These are phyloP conservation scores for Colletotrichum australisinense DNA, from an alignment of 2,329 filamentous ascomycete genomes.

Conservation along the genomic window DNA sequence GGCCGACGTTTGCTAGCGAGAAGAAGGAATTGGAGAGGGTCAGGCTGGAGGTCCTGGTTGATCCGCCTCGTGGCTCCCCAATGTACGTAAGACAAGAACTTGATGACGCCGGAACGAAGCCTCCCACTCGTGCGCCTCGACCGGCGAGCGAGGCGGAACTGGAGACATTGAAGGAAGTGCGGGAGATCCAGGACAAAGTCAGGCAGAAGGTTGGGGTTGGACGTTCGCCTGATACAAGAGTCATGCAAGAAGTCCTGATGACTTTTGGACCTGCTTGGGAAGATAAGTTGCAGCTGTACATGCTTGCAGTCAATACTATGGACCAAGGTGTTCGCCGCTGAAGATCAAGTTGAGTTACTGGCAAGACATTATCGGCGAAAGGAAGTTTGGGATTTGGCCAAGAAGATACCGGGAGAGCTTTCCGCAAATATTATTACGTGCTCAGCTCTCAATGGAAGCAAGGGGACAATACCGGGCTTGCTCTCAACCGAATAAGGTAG, in stretches of 20 bases:
- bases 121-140: background rate
- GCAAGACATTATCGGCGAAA: background rate
- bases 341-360: background rate
- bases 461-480: no score
- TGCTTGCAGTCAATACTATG: constrained; percentile 14
- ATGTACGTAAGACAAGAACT: background rate
- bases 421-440: no score
- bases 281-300: background rate
- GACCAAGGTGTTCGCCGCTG: constrained; percentile 5
- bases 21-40: background rate
- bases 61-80: constrained; percentile 5
- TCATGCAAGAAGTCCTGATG: constrained; percentile 1
- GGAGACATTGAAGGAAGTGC: background rate
- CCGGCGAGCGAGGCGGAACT: background rate
- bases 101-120: background rate
- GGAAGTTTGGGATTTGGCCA: background rate
- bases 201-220: background rate
- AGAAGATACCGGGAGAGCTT: no score
- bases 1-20: background rate
- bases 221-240: background rate
- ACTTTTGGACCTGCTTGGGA: background rate
- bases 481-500: no score
- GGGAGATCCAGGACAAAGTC: background rate
- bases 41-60: background rate
- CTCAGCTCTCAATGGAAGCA: no score